Conservation (phyloP, 805 yeast genomes). For the Wickerhamomyces mucosus region DNA sequence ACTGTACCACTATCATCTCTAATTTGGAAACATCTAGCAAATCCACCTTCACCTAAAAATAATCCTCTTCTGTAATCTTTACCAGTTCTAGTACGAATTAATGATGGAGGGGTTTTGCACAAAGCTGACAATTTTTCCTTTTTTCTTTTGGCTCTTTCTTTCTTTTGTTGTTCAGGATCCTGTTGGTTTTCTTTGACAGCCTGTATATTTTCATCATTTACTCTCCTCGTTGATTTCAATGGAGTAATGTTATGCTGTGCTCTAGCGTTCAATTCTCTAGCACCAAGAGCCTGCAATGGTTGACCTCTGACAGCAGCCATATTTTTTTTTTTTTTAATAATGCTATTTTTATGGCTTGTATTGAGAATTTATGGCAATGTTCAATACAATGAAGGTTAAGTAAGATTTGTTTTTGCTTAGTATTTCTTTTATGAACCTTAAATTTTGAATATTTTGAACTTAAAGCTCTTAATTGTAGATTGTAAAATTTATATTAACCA, state of each 20-base stretch:
- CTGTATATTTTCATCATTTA: constrained; percentile 9
- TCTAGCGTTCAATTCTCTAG: constrained; percentile 25
- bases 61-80: constrained; percentile 84
- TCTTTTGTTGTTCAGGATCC: constrained; percentile 15
- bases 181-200: constrained; percentile 8
- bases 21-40: constrained; percentile 97
- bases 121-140: constrained; percentile 84
- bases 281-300: constrained; percentile 29
- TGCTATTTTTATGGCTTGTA: no score
- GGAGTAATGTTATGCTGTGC: constrained; percentile 19
- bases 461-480: no score
- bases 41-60: constrained; percentile 96
- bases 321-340: no score
- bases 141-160: constrained; percentile 48
- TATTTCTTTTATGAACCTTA: no score
- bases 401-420: no score
- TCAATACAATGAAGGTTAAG: no score
- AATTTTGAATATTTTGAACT: no score
- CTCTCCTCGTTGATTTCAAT: constrained; percentile 20
- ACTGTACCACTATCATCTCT: constrained; percentile 80
- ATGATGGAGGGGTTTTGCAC: constrained; percentile 94
- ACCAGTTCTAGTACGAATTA: constrained; percentile 80
- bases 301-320: constrained; percentile 28
- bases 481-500: no score
- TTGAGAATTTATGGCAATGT: no score